Percentiles rank a stretch among this genome's conserved stretches.
Conservation (phyloP, 2,329 filamentous ascomycete genomes). For the Cadophora luteo-olivacea region DNA sequence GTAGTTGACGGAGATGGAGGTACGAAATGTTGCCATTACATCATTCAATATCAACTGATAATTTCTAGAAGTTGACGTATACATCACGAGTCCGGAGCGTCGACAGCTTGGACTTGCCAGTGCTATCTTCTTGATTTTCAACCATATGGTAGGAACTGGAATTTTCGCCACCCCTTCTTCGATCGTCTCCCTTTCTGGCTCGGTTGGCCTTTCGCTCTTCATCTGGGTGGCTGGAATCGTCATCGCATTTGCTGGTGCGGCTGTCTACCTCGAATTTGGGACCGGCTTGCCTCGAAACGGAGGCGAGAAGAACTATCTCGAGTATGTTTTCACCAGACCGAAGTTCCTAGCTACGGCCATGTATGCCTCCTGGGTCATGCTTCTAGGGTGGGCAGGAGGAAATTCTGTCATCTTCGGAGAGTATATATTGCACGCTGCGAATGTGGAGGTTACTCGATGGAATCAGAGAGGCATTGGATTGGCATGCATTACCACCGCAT, state of each 20-base stretch:
- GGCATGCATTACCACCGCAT: conserved; percentile 69
- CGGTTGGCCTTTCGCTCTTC: conserved; percentile 66
- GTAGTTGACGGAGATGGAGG: neutral
- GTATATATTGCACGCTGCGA: conserved; percentile 71
- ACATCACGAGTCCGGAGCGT: conserved; percentile 41
- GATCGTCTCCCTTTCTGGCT: conserved; percentile 63
- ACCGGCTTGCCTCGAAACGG: conserved; percentile 69
- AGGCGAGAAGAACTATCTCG: conserved; percentile 72
- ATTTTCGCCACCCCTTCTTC: conserved; percentile 69
- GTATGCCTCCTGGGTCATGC: conserved; percentile 66
- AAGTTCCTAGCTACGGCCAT: conserved; percentile 66
- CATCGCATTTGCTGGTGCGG: conserved; percentile 66
- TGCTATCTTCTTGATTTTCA: conserved; percentile 66
- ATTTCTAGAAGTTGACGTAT: neutral
- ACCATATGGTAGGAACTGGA: conserved; percentile 70
- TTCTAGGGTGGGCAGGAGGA: conserved; percentile 69
- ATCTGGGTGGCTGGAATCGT: conserved; percentile 69
- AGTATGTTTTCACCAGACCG: conserved; percentile 66
- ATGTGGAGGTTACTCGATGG: conserved; percentile 67
- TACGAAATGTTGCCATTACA: neutral
- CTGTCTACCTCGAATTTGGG: conserved; percentile 71
- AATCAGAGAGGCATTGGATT: conserved; percentile 71
- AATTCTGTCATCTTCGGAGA: conserved; percentile 75
- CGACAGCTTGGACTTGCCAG: conserved; percentile 62
- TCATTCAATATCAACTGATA: neutral